Evolutionary conservation across 768 basidiomycete species (phyloP).

Genomic region (Brasilioporus rufonigricans): DNA sequence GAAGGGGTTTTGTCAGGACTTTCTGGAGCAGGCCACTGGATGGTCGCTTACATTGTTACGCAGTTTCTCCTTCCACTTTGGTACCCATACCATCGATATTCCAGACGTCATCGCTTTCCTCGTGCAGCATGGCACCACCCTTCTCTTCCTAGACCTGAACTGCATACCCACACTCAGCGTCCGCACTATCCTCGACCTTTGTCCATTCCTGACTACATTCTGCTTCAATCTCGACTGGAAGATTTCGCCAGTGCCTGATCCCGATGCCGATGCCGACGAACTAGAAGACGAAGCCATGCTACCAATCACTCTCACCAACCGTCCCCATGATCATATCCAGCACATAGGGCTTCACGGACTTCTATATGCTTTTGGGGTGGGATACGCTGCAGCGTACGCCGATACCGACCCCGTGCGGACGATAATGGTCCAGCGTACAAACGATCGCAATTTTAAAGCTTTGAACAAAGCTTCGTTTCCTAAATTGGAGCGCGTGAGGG

Average conservation of each 20-base stretch:
- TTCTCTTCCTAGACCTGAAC: slow-evolving; percentile 66
- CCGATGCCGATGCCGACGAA: slow-evolving; percentile 15
- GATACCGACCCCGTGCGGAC: slow-evolving; percentile 43
- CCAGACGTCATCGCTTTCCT: slow-evolving; percentile 65
- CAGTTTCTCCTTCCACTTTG: slow-evolving; percentile 54
- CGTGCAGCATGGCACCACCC: slow-evolving; percentile 49
- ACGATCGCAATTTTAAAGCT: slow-evolving; percentile 64
- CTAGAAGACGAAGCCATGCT: slow-evolving; percentile 32
- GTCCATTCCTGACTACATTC: slow-evolving; percentile 60
- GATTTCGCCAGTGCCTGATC: slow-evolving; percentile 27
- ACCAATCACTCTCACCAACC: slow-evolving; percentile 40
- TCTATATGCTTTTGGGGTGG: slow-evolving; percentile 66
- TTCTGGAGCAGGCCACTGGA: slow-evolving; percentile 65
- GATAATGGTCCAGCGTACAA: slow-evolving; percentile 48
- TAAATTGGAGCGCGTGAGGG: slow-evolving; percentile 54
- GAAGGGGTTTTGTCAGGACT: slow-evolving; percentile 57
- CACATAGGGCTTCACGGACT: slow-evolving; percentile 71
- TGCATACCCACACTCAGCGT: slow-evolving; percentile 57
- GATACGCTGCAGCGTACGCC: slow-evolving; percentile 44
- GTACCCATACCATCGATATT: slow-evolving; percentile 37
- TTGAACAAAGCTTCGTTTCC: slow-evolving; percentile 59
- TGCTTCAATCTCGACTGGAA: slow-evolving; percentile 79
- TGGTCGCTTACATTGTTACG: slow-evolving; percentile 66
- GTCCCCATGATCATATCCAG: slow-evolving; percentile 55
- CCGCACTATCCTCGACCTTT: slow-evolving; percentile 57